Conservation (phyloP, 23 red algal species). For the Rhodosorus marinus region DNA sequence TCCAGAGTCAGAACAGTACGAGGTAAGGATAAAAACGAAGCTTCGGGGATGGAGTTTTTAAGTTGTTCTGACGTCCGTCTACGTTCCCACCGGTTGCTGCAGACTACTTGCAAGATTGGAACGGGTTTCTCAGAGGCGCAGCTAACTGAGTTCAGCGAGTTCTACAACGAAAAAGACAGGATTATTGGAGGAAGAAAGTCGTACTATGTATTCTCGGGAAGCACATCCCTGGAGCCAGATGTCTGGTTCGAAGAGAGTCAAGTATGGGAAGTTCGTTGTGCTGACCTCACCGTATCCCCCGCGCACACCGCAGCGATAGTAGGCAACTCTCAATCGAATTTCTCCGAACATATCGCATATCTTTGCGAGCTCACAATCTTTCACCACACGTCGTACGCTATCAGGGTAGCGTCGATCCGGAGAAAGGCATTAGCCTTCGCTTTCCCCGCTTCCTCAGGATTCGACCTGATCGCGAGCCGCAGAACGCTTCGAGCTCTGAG, state of each 20-base stretch:
- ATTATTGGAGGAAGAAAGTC: conserved; percentile 1
- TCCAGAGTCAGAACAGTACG: conserved; percentile 54
- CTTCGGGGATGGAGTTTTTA: no score
- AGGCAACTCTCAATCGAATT: no score
- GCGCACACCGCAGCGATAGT: conserved; percentile 63
- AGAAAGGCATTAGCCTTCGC: conserved; percentile 72
- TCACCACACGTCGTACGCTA: no score
- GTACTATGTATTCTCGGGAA: no score
- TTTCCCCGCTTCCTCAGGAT: conserved; percentile 82
- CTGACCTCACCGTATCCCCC: conserved; percentile 64
- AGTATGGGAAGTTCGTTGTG: conserved; percentile 91
- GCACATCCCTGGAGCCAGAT: no score
- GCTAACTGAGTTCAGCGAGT: conserved; percentile 44
- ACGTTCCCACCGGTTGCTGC: no score
- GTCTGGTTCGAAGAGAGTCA: conserved; percentile 83
- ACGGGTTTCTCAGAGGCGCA: conserved; percentile 85
- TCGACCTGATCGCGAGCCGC: conserved; percentile 50
- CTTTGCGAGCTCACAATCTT: no score
- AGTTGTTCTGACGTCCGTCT: no score
- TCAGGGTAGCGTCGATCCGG: conserved; percentile 19
- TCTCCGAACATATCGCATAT: no score
- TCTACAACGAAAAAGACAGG: conserved; percentile 6
- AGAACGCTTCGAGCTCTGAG: conserved; percentile 54
- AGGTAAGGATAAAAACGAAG: no score
- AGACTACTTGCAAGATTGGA: conserved; percentile 78